These are phyloP conservation scores for Tolypocladium nubicola DNA, from an alignment of 2,329 filamentous ascomycete species.

Conservation along the genomic window DNA sequence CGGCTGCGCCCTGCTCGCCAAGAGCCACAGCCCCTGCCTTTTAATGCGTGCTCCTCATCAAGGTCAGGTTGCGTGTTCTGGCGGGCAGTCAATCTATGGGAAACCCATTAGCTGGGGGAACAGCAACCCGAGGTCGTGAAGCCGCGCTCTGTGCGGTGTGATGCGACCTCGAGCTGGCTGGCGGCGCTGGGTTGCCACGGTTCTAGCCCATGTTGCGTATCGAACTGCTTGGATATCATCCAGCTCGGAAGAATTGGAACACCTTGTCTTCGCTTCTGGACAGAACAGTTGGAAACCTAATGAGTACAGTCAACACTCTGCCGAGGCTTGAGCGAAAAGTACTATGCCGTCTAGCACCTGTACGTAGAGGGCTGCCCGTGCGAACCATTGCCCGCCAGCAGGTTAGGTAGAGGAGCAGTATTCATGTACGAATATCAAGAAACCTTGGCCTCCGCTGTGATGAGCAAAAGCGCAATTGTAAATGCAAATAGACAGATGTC, in stretches of 20 bases:
- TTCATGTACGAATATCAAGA: background rate
- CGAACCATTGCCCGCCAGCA: background rate
- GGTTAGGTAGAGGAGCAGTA: background rate
- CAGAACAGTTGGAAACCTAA: background rate
- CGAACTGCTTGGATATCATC: background rate
- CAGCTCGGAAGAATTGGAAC: background rate
- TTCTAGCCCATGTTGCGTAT: background rate
- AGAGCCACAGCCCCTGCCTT: background rate
- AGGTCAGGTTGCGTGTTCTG: background rate
- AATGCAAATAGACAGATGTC: background rate
- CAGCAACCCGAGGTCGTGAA: background rate
- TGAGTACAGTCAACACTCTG: background rate
- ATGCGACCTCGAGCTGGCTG: background rate
- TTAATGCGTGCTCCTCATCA: background rate
- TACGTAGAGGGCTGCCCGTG: background rate
- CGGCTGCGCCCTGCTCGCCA: background rate
- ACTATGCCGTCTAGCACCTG: background rate
- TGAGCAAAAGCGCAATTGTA: background rate
- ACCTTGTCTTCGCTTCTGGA: background rate
- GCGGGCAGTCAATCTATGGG: background rate
- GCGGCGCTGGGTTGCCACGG: background rate
- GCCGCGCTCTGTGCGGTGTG: background rate
- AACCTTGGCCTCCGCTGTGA: background rate
- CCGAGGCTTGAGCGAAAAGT: background rate
- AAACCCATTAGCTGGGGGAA: background rate